Conservation (phyloP, 78 protist genomes). For the Chrysochromulina parva region DNA sequence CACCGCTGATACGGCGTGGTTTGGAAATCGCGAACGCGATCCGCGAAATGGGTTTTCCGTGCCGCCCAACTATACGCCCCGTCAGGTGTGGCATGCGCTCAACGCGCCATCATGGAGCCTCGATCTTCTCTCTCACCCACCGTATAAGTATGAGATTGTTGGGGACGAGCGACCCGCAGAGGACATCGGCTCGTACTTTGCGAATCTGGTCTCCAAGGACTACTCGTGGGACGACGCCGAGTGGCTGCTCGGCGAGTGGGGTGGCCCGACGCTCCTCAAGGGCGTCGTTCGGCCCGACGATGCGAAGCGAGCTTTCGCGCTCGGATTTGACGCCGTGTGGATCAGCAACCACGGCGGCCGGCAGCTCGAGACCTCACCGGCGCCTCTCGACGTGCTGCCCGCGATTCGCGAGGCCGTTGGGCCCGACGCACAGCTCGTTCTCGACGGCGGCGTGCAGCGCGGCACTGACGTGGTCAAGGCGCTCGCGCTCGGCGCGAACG, state of each 20-base stretch:
- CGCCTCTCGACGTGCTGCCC: neutral
- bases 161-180: neutral
- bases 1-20: conserved; percentile 5
- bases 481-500: neutral
- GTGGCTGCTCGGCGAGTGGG: conserved; percentile 2
- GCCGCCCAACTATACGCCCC: neutral
- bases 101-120: neutral
- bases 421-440: neutral
- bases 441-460: conserved; percentile 25
- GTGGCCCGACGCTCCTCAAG: neutral
- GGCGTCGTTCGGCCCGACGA: neutral
- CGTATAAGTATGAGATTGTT: neutral
- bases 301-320: neutral
- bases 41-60: neutral
- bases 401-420: neutral
- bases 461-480: conserved; percentile 1
- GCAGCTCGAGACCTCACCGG: neutral
- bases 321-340: neutral
- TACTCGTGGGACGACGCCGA: conserved; percentile 1
- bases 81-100: neutral
- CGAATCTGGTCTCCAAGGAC: neutral
- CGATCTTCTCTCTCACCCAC: neutral
- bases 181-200: no score
- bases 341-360: conserved; percentile 10
- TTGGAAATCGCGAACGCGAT: conserved; percentile 4